Evolutionary conservation across 2,329 filamentous ascomycete species (phyloP).

Genomic region (Clonostachys solani): DNA sequence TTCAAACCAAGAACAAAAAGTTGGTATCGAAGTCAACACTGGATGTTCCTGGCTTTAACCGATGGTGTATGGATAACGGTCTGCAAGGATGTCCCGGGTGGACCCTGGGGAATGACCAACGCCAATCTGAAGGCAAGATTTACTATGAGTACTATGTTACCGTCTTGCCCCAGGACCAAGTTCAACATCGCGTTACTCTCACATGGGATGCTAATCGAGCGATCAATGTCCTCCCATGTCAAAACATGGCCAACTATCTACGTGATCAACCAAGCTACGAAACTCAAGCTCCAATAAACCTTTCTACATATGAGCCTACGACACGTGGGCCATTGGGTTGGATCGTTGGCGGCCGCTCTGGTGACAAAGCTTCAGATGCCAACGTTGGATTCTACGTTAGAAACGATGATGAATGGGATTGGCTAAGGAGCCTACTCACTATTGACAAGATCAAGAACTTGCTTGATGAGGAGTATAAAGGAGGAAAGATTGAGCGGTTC

Average conservation of each 20-base stretch:
- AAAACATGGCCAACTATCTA: constrained; percentile 11
- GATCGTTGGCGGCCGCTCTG: constrained; percentile 16
- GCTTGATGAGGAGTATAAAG: constrained; percentile 24
- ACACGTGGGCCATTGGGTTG: constrained; percentile 17
- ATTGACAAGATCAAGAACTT: constrained; percentile 24
- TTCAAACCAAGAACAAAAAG: constrained; percentile 36
- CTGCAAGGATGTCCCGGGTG: constrained; percentile 37
- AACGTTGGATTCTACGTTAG: constrained; percentile 38
- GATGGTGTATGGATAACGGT: constrained; percentile 32
- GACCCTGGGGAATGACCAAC: constrained; percentile 27
- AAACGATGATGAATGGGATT: constrained; percentile 33
- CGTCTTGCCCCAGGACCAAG: constrained; percentile 13
- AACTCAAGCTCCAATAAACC: constrained; percentile 7
- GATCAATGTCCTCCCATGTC: constrained; percentile 10
- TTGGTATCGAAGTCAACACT: no score
- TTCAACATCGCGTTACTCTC: constrained; percentile 11
- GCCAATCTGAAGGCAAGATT: constrained; percentile 22
- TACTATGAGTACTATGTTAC: constrained; percentile 16
- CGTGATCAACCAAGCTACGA: constrained; percentile 15
- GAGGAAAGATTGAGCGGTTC: constrained; percentile 32
- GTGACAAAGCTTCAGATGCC: constrained; percentile 32
- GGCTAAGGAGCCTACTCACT: constrained; percentile 33
- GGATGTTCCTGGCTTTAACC: constrained; percentile 22
- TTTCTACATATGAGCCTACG: constrained; percentile 11
- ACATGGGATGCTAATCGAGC: constrained; percentile 8